Evolutionary conservation across 169 alveolate species (phyloP).

Genomic region (Cardiosporidium cionae): DNA sequence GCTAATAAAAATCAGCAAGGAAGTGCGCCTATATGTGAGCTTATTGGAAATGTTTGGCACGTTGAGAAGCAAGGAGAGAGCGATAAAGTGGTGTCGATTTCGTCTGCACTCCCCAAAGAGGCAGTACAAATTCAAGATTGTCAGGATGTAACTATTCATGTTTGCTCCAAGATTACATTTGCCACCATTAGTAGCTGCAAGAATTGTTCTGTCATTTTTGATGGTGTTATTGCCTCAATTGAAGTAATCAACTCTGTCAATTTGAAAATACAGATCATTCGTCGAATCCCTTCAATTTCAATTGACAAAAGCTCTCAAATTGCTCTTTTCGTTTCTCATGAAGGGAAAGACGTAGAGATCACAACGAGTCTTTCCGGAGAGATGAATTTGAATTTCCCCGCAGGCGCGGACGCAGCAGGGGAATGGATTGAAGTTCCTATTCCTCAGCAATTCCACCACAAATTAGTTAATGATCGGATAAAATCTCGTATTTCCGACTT

Average conservation of each 20-base stretch:
- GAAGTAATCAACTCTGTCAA: conserved; percentile 46
- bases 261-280: conserved; percentile 41
- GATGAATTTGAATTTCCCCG: conserved; percentile 43
- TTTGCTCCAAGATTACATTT: background rate
- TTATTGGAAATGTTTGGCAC: background rate
- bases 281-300: conserved; percentile 37
- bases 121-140: background rate
- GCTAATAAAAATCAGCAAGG: too few species aligned
- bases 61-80: background rate
- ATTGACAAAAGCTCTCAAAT: conserved; percentile 48
- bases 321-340: conserved; percentile 37
- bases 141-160: background rate
- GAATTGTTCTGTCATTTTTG: background rate
- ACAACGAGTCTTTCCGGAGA: conserved; percentile 53
- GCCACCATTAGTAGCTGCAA: background rate
- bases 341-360: conserved; percentile 39
- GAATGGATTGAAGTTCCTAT: conserved; percentile 51
- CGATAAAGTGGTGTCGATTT: too few species aligned
- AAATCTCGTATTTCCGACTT: conserved; percentile 52
- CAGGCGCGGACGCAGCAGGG: conserved; percentile 22
- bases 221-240: conserved; percentile 45
- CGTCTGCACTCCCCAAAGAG: background rate
- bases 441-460: conserved; percentile 57
- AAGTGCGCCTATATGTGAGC: background rate
- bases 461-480: conserved; percentile 24